Evolutionary conservation across 2,329 filamentous ascomycete species (phyloP).

Genomic region (Gliomastix tumulicola): DNA sequence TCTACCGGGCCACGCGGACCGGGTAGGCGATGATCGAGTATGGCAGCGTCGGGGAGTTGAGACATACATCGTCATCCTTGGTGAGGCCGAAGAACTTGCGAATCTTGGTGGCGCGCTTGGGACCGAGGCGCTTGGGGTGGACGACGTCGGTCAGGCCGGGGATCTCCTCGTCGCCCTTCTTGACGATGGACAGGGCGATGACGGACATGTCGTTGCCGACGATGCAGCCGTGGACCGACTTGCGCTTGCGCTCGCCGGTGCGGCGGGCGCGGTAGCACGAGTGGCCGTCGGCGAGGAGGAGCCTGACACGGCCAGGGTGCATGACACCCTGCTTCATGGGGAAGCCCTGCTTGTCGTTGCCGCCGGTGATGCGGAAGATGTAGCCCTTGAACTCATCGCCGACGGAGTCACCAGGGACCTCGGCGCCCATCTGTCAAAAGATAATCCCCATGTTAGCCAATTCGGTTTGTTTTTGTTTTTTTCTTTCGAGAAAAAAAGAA

Average conservation of each 20-base stretch:
- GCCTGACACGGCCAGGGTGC: conserved; percentile 96
- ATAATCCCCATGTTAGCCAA: conserved; percentile 24
- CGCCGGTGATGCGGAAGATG: conserved; percentile 98
- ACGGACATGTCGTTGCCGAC: conserved; percentile 93
- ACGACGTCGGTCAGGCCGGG: conserved; percentile 96
- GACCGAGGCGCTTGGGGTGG: conserved; percentile 97
- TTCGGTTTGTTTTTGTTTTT: too few species aligned
- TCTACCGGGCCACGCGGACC: conserved; percentile 47
- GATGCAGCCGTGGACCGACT: conserved; percentile 98
- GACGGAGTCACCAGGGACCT: conserved; percentile 89
- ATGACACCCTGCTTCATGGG: conserved; percentile 99
- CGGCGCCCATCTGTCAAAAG: conserved; percentile 66
- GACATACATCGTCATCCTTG: conserved; percentile 99
- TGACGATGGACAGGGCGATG: conserved; percentile 89
- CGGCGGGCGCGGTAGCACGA: conserved; percentile 99
- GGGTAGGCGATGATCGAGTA: conserved; percentile 65
- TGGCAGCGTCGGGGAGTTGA: conserved; percentile 39
- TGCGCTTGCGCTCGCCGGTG: conserved; percentile 98
- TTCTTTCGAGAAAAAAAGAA: too few species aligned
- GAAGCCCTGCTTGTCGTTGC: conserved; percentile 99
- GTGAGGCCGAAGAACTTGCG: conserved; percentile 98
- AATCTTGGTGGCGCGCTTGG: conserved; percentile 99
- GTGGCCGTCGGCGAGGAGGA: conserved; percentile 94
- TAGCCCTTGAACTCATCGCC: conserved; percentile 99
- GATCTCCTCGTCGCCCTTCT: conserved; percentile 93